Evolutionary conservation across 176 grass and related monocot species (phyloP), one percentile per base, ranked within the genome.

Genomic region (Cocos nucifera): DNA sequence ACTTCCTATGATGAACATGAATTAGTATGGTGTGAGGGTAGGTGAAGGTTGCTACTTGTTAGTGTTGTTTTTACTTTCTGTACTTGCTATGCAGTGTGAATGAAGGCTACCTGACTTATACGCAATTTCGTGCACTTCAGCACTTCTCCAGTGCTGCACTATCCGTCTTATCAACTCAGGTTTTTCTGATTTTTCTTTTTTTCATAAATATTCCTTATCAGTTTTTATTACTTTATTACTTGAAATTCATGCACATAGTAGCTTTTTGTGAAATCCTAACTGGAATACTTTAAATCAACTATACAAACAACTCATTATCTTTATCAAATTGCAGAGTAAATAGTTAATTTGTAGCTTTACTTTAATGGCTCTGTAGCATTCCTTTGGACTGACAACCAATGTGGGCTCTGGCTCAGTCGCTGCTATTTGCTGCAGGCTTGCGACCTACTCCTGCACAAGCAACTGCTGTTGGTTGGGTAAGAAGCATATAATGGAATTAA

Each of bases 401-500:
- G 18, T 98, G 79, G 78, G 81, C 82, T 85, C 63, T 85, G 75
- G 59, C 75, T 86, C 84, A 92, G 93, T 98, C 93, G 15, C 74
- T 98, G 67, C 68, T 98, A 49, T 74, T 89, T 83, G 84, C 93
- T 75, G 87, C 84, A 92, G 93, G 93, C 61, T 80, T 98, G 79
- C 79, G 87, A 55, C 87, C 87, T 63, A 92, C 93, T 16, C 76
- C 84, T 73, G 93, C 93, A 0, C 87, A 98, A 81, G 84, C 87
- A 58, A 92, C 93, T 50, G 87, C 87, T 51, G 82, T 89, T 39
- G 92, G 88, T 71, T 98, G 93, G 93, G 93, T 98, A 98, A 82
- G 92, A 15, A 53, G 64, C 12, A 44, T 44, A 12, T 44, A 44
- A 44, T 44, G 35, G 8, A 44, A 44, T 12, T 30, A 44, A 44